Evolutionary conservation across 2,329 filamentous ascomycete genomes (phyloP).

Genomic region (Xylariaceae sp.): DNA sequence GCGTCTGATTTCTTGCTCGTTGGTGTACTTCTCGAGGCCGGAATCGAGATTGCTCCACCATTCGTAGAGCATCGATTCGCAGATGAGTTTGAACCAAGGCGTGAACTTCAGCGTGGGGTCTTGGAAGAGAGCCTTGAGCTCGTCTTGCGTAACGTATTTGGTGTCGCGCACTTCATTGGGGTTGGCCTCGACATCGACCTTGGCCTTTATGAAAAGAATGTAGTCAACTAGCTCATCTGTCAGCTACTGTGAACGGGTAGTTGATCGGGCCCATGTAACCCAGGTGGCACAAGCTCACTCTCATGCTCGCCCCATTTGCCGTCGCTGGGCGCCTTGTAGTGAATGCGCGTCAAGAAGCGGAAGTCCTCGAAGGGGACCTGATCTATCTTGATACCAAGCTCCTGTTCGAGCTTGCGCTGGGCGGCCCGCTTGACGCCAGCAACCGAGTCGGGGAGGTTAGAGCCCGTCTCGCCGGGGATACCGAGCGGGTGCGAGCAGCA

Average conservation of each 20-base stretch:
- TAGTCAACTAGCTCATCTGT: slow-evolving; percentile 68
- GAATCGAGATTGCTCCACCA: slow-evolving; percentile 89
- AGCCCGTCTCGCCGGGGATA: slow-evolving; percentile 85
- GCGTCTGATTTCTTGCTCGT: slow-evolving; percentile 80
- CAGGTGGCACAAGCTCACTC: slow-evolving; percentile 52
- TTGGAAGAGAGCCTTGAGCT: slow-evolving; percentile 79
- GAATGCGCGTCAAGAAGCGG: slow-evolving; percentile 90
- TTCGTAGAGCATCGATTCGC: slow-evolving; percentile 93
- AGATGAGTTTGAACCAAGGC: slow-evolving; percentile 99
- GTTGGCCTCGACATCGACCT: slow-evolving; percentile 78
- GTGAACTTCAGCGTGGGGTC: slow-evolving; percentile 81
- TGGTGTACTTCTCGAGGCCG: slow-evolving; percentile 77
- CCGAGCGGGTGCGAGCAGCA: slow-evolving; percentile 97
- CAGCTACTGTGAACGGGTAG: slow-evolving; percentile 16
- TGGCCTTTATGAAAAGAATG: slow-evolving; percentile 94
- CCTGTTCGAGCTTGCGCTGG: slow-evolving; percentile 87
- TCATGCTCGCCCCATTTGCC: slow-evolving; percentile 99
- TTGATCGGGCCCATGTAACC: neutral
- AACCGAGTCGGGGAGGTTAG: slow-evolving; percentile 71
- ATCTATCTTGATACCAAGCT: slow-evolving; percentile 82
- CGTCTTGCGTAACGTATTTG: slow-evolving; percentile 74
- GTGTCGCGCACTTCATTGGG: slow-evolving; percentile 84
- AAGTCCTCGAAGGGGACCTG: slow-evolving; percentile 92
- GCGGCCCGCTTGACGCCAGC: slow-evolving; percentile 86
- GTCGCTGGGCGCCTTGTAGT: slow-evolving; percentile 95